Evolutionary conservation across 768 basidiomycete species (phyloP).

Genomic region (Vishniacozyma victoriae): DNA sequence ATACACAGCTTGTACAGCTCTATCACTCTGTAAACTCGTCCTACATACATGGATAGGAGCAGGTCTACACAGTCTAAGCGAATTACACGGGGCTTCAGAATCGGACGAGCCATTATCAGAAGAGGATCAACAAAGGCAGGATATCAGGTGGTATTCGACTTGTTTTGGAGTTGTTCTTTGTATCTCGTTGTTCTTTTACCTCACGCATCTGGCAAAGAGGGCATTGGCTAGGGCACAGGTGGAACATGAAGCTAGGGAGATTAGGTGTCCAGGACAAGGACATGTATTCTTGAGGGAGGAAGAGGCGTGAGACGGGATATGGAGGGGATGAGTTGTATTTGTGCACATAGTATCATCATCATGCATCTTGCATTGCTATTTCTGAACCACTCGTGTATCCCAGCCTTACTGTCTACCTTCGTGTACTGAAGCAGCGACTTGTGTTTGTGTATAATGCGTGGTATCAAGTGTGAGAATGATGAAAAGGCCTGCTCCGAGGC

Average conservation of each 20-base stretch:
- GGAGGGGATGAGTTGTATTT: too few species aligned
- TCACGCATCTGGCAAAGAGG: constrained; percentile 32
- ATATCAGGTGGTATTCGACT: constrained; percentile 25
- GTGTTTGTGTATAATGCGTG: too few species aligned
- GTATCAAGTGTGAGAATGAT: too few species aligned
- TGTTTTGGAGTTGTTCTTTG: constrained; percentile 32
- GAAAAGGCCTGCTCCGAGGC: too few species aligned
- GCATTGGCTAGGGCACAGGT: constrained; percentile 28
- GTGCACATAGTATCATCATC: too few species aligned
- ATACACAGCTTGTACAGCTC: constrained; percentile 64
- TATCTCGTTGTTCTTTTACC: constrained; percentile 32
- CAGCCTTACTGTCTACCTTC: too few species aligned
- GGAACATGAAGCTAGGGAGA: constrained; percentile 21
- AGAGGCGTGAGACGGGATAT: too few species aligned
- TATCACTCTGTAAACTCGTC: constrained; percentile 83
- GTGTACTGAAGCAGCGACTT: too few species aligned
- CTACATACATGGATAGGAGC: constrained; percentile 79
- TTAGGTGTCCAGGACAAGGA: too few species aligned
- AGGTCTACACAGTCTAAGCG: constrained; percentile 30
- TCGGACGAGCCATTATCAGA: neutral
- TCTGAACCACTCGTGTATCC: too few species aligned
- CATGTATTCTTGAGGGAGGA: too few species aligned
- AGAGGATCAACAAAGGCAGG: constrained; percentile 2
- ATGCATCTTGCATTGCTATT: too few species aligned
- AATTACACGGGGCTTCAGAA: constrained; percentile 3